phyloP scores from a whole-genome alignment of 495 filamentous ascomycete species.

The Hyaloscypha finlandica region DNA sequence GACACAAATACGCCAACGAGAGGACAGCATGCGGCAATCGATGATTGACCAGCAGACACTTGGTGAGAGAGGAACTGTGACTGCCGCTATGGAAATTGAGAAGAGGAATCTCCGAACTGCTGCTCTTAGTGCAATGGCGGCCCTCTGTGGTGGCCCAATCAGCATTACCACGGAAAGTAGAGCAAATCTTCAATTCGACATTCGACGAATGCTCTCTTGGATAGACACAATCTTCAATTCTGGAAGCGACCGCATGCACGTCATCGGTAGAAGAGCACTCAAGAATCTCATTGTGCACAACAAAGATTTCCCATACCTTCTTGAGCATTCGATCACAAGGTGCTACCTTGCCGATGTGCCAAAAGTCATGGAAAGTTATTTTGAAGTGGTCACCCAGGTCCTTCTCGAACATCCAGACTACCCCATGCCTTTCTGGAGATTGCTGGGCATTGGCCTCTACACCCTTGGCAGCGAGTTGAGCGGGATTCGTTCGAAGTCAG shows the following conservation, averaged over 20 bases:
- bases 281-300: slow-evolving; percentile 93
- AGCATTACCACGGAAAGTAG: slow-evolving; percentile 84
- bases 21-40: slow-evolving; percentile 85
- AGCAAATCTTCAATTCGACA: slow-evolving; percentile 83
- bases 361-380: slow-evolving; percentile 92
- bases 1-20: slow-evolving; percentile 73
- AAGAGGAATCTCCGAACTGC: slow-evolving; percentile 89
- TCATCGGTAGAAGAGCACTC: slow-evolving; percentile 87
- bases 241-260: slow-evolving; percentile 83
- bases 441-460: slow-evolving; percentile 83
- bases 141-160: slow-evolving; percentile 88
- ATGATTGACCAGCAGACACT: slow-evolving; percentile 63
- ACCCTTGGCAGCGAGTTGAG: slow-evolving; percentile 89
- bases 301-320: slow-evolving; percentile 74
- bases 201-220: slow-evolving; percentile 90
- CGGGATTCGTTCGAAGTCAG: slow-evolving; percentile 84
- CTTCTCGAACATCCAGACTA: slow-evolving; percentile 79
- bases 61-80: slow-evolving; percentile 71
- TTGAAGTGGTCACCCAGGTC: slow-evolving; percentile 86
- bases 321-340: slow-evolving; percentile 83
- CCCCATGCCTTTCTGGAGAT: slow-evolving; percentile 83
- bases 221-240: slow-evolving; percentile 92
- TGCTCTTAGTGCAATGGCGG: slow-evolving; percentile 92
- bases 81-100: slow-evolving; percentile 93
- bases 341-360: slow-evolving; percentile 79